These are phyloP conservation scores for Tuber magnatum DNA, from an alignment of 495 filamentous ascomycete genomes.

Conservation along the genomic window DNA sequence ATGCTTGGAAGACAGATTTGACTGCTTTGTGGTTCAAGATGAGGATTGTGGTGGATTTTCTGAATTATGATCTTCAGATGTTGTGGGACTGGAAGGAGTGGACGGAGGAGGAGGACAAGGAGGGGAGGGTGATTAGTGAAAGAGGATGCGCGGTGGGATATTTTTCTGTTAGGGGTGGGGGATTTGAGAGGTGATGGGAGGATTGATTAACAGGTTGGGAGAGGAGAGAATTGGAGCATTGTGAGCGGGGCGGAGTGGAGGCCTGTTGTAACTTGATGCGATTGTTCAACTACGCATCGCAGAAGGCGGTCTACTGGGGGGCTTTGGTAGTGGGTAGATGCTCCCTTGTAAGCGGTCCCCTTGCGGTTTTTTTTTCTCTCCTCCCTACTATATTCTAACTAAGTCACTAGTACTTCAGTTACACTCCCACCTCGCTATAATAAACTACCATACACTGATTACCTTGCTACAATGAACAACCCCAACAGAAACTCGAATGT, in stretches of 20 bases:
- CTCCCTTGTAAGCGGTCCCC: background rate
- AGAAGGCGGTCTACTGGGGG: background rate
- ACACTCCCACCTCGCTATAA: background rate
- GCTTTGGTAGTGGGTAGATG: background rate
- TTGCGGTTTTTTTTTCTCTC: background rate
- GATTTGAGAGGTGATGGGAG: background rate
- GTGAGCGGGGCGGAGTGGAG: background rate
- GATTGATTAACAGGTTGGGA: background rate
- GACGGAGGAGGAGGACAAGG: background rate
- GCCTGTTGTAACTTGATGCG: background rate
- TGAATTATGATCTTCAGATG: background rate
- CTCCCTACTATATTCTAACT: background rate
- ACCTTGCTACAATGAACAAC: background rate
- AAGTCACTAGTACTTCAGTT: background rate
- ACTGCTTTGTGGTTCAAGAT: background rate
- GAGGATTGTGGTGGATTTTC: background rate
- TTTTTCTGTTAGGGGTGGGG: background rate
- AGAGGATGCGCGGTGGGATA: background rate
- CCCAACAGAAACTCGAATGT: background rate
- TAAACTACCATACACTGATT: background rate
- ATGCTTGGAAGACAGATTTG: background rate
- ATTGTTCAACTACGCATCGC: background rate
- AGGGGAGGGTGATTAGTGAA: background rate
- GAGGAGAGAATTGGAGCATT: background rate
- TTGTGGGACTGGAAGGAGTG: background rate